Conservation (phyloP, 2,329 filamentous ascomycete species). For the Chaetothyriales sp. region DNA sequence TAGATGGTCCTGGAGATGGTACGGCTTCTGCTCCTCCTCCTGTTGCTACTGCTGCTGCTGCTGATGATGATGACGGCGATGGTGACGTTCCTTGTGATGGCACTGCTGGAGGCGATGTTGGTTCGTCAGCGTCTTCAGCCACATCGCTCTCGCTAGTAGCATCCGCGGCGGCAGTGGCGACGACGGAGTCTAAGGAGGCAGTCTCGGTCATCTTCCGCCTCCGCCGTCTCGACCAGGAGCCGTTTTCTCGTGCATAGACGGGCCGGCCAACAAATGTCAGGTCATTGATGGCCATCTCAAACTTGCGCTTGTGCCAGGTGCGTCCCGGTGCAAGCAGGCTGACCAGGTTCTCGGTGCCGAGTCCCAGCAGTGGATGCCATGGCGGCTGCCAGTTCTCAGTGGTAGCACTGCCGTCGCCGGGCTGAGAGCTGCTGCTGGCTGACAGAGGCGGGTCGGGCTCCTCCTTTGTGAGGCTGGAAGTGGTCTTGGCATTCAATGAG, state of each 20-base stretch:
- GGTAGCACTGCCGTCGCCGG: not conserved
- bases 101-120: slow-evolving; percentile 20
- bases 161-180: not conserved
- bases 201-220: slow-evolving; percentile 29
- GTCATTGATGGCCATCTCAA: slow-evolving; percentile 68
- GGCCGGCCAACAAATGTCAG: slow-evolving; percentile 70
- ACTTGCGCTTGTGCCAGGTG: slow-evolving; percentile 64
- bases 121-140: slow-evolving; percentile 16
- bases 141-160: slow-evolving; percentile 11
- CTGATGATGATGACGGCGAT: slow-evolving; percentile 2
- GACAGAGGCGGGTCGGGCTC: slow-evolving; percentile 4
- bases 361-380: slow-evolving; percentile 52
- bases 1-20: not conserved
- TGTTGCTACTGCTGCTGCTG: slow-evolving; percentile 3
- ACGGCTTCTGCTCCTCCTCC: not conserved
- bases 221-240: slow-evolving; percentile 56
- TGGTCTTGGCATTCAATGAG: not conserved
- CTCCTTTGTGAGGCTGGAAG: not conserved
- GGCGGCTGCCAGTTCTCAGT: slow-evolving; percentile 16
- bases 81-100: too few species aligned
- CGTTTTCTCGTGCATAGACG: slow-evolving; percentile 64
- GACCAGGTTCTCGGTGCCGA: slow-evolving; percentile 62
- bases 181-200: not conserved
- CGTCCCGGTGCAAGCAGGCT: slow-evolving; percentile 58
- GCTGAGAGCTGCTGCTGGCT: slow-evolving; percentile 23